phyloP scores from a whole-genome alignment of 306 rosid species.

The Cucurbita pepo region DNA sequence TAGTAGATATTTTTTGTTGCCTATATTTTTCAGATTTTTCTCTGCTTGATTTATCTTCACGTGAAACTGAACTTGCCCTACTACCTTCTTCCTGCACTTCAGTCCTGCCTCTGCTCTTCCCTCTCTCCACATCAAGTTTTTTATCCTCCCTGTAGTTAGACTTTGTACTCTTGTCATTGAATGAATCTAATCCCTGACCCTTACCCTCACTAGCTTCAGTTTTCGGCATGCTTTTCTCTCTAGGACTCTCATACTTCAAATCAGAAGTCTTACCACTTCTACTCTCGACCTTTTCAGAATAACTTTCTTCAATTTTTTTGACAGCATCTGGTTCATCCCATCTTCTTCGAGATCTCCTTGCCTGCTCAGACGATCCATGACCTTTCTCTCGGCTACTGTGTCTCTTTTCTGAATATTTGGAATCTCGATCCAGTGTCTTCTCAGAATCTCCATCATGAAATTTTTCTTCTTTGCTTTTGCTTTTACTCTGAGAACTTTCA shows the following conservation, averaged over 20 bases:
- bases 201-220: slow-evolving; percentile 60
- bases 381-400: slow-evolving; percentile 57
- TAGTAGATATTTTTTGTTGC: slow-evolving; percentile 38
- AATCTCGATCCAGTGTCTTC: slow-evolving; percentile 44
- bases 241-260: slow-evolving; percentile 38
- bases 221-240: slow-evolving; percentile 51
- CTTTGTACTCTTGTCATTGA: slow-evolving; percentile 35
- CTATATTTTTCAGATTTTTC: slow-evolving; percentile 54
- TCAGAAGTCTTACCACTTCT: slow-evolving; percentile 43
- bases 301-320: slow-evolving; percentile 32
- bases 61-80: slow-evolving; percentile 22
- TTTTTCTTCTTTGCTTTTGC: slow-evolving; percentile 40
- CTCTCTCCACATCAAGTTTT: slow-evolving; percentile 55
- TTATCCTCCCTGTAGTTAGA: slow-evolving; percentile 49
- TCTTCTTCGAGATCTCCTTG: slow-evolving; percentile 61
- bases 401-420: slow-evolving; percentile 40
- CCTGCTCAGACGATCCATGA: slow-evolving; percentile 57
- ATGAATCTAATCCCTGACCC: slow-evolving; percentile 31
- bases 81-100: slow-evolving; percentile 43
- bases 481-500: slow-evolving; percentile 37
- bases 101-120: slow-evolving; percentile 51
- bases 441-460: slow-evolving; percentile 30
- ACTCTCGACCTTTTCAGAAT: slow-evolving; percentile 39
- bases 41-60: slow-evolving; percentile 42
- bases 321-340: slow-evolving; percentile 75